These are phyloP conservation scores for Vitis hybrid DNA, from an alignment of 177 flowering plant species.

Conservation along the genomic window DNA sequence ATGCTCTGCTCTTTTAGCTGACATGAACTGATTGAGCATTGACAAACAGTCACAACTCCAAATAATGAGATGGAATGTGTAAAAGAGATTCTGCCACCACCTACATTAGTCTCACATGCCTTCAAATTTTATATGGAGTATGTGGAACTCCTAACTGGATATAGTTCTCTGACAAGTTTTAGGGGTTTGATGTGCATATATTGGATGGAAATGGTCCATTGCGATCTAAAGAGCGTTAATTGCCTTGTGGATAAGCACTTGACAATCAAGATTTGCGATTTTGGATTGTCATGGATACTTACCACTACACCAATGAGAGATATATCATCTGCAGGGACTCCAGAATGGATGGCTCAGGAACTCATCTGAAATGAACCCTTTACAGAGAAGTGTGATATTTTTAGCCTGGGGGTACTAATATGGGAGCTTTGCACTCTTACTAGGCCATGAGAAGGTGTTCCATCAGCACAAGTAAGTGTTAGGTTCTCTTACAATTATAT, in stretches of 20 bases:
- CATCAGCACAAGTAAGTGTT: slow-evolving; percentile 34
- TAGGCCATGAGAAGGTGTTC: slow-evolving; percentile 76
- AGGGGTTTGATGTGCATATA: slow-evolving; percentile 80
- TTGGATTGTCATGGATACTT: slow-evolving; percentile 71
- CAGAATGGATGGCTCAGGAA: slow-evolving; percentile 90
- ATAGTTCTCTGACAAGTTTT: slow-evolving; percentile 2
- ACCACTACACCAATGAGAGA: slow-evolving; percentile 44
- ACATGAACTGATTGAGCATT: too few relatives aligned
- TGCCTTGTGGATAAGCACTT: slow-evolving; percentile 73
- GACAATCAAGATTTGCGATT: slow-evolving; percentile 70
- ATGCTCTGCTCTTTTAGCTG: too few relatives aligned
- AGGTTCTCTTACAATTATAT: neutral
- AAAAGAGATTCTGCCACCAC: too few relatives aligned
- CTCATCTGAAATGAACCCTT: slow-evolving; percentile 75
- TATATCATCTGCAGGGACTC: slow-evolving; percentile 69
- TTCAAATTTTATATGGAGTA: too few relatives aligned
- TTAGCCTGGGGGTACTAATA: slow-evolving; percentile 77
- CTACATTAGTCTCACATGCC: too few relatives aligned
- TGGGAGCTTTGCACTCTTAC: slow-evolving; percentile 78
- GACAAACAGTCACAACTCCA: too few relatives aligned
- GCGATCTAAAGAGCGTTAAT: slow-evolving; percentile 76
- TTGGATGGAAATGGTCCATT: slow-evolving; percentile 70
- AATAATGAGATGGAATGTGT: too few relatives aligned
- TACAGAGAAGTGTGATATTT: slow-evolving; percentile 70
- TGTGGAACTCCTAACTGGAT: neutral